Evolutionary conservation across 2,329 filamentous ascomycete species (phyloP).

Genomic region (Stachybotrys echinatus): DNA sequence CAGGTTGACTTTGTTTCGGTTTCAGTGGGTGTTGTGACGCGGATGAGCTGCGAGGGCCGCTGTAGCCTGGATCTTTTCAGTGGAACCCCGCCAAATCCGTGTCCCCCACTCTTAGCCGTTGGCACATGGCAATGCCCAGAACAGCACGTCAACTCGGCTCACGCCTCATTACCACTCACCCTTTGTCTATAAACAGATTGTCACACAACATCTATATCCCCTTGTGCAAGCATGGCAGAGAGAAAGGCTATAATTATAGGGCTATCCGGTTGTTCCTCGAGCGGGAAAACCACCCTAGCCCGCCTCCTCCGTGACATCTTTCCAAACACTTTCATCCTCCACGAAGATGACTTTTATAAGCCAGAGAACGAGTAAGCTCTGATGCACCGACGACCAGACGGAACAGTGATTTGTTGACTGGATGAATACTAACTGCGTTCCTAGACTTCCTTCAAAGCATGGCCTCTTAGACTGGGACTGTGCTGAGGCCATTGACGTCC

Average conservation of each 20-base stretch:
- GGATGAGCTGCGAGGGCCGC: background rate
- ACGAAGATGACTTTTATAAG: slow-evolving; percentile 95
- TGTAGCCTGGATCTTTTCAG: background rate
- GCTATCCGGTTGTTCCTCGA: slow-evolving; percentile 85
- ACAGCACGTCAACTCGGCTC: too few species aligned
- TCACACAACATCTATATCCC: background rate
- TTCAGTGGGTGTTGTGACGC: background rate
- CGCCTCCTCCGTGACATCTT: slow-evolving; percentile 80
- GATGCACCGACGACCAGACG: too few species aligned
- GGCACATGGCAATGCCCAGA: background rate
- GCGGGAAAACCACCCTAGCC: slow-evolving; percentile 91
- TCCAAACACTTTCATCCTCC: slow-evolving; percentile 72
- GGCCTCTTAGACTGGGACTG: slow-evolving; percentile 90
- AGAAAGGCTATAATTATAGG: slow-evolving; percentile 61
- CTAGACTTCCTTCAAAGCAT: slow-evolving; percentile 49
- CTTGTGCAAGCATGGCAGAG: slow-evolving; percentile 20
- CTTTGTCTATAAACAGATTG: background rate
- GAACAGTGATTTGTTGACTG: background rate
- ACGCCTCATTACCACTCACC: background rate
- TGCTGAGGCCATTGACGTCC: slow-evolving; percentile 68
- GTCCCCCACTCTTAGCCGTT: slow-evolving; percentile 2
- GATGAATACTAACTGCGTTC: background rate
- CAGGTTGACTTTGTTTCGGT: background rate
- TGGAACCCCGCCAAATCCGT: background rate
- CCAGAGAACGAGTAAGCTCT: slow-evolving; percentile 59